Evolutionary conservation across 805 yeast genomes (phyloP).

Genomic region (Saccharomycopsis selenospora): DNA sequence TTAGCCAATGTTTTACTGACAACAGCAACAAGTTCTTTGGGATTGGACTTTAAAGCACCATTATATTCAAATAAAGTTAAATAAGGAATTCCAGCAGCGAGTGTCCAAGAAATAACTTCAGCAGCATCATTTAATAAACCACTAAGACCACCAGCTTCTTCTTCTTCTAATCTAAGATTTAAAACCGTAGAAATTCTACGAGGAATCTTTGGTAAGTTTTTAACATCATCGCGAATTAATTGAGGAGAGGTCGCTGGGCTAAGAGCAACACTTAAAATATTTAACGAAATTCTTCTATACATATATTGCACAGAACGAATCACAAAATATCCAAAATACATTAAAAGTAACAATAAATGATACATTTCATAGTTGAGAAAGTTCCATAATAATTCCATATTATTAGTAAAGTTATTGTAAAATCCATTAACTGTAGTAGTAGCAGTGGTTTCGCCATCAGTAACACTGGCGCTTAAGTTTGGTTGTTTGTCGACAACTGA

Average conservation of each 20-base stretch:
- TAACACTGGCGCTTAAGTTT: not conserved
- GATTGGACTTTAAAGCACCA: conserved; percentile 51
- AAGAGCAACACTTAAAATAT: conserved; percentile 55
- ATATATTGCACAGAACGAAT: conserved; percentile 45
- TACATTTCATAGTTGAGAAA: conserved; percentile 30
- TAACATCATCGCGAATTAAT: conserved; percentile 76
- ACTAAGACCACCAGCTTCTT: conserved; percentile 82
- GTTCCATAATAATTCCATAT: not conserved
- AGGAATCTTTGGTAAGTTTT: conserved; percentile 68
- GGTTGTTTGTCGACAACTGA: not conserved
- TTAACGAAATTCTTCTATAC: conserved; percentile 46
- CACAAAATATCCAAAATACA: conserved; percentile 52
- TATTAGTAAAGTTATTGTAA: not conserved
- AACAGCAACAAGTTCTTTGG: conserved; percentile 47
- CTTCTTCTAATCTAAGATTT: conserved; percentile 64
- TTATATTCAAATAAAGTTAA: conserved; percentile 73
- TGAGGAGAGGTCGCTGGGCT: conserved; percentile 75
- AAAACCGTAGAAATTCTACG: conserved; percentile 68
- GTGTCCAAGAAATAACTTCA: conserved; percentile 78
- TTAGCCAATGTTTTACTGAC: conserved; percentile 51
- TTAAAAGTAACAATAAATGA: conserved; percentile 42
- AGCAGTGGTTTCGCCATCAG: not conserved
- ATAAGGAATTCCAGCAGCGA: conserved; percentile 76
- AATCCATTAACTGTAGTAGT: not conserved
- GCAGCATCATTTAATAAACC: conserved; percentile 72